These are phyloP conservation scores for Leccinum uliginosum DNA, from an alignment of 768 basidiomycete species.

Conservation along the genomic window DNA sequence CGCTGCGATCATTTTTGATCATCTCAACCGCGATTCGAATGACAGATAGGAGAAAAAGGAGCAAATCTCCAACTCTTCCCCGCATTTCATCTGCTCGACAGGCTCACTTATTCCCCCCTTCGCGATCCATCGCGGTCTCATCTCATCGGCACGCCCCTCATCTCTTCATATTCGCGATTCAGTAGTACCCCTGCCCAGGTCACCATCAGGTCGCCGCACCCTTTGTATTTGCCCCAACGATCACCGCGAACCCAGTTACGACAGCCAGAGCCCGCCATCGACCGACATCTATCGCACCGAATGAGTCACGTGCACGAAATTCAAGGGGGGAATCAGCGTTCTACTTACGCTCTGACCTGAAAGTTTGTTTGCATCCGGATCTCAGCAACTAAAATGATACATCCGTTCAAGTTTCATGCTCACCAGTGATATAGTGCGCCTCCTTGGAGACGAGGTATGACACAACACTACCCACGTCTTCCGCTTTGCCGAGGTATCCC, in stretches of 20 bases:
- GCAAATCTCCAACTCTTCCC: conserved; percentile 14
- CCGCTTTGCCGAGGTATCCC: conserved; percentile 11
- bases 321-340: neutral
- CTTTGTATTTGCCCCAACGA: neutral
- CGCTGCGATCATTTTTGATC: conserved; percentile 7
- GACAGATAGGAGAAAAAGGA: conserved; percentile 11
- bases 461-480: conserved; percentile 25
- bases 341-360: neutral
- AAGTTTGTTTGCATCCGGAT: neutral
- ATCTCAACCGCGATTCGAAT: neutral
- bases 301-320: conserved; percentile 5
- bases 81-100: conserved; percentile 7
- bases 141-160: conserved; percentile 4
- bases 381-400: neutral
- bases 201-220: neutral
- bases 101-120: neutral
- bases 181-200: neutral
- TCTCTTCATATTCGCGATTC: neutral
- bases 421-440: conserved; percentile 27
- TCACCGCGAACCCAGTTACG: conserved; percentile 8
- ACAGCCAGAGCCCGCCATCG: conserved; percentile 14
- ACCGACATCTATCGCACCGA: neutral
- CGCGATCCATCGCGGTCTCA: conserved; percentile 22
- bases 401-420: neutral
- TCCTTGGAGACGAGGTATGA: conserved; percentile 31